Evolutionary conservation across 257 asterid species (phyloP), one percentile per base, ranked within the genome.

Genomic region (Ocimum tenuiflorum): DNA sequence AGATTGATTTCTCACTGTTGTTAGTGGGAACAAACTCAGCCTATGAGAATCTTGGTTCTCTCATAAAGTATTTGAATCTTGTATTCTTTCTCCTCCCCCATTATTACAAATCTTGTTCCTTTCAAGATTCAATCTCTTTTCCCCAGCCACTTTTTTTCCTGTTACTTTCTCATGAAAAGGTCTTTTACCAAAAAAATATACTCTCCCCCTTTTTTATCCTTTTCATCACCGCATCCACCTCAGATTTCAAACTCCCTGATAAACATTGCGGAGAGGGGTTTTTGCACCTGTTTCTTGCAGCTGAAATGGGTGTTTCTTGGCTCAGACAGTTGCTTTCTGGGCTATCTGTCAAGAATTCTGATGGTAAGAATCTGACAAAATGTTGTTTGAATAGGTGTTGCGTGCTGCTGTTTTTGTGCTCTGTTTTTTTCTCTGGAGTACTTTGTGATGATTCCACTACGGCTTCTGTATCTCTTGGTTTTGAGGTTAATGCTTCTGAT

Each of bases 381-480:
- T 52, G 68, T 42, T 60, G 20, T 71, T 49, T 63, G 52, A 60
- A 51, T 23, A 64, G 67, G 63, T 55, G 69, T n/a, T 20, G 41
- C 52, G 17, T 75, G 48, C 45, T 79, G 2, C 58, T 79, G 50
- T 63, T 78, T 59, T 46, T 77, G 12, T 67, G 65, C 67, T 78
- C 42, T 65, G 48, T 62, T 65, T 61, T 63, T n/a, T 27, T 27
- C 31, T 61, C 63, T 76, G 71, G 63, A 46, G 84, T 78, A 1
- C 60, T 55, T 58, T 85, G 79, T 80, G 79, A 69, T 78, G 78
- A 65, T 69, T 74, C 49, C 15, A 31, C 75, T 35, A 58, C 73
- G 75, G 79, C 72, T 20, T 75, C 90, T 7, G 82, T 79, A 29
- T 85, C 88, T 70, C 75, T 80, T 53, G 92, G 92, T 48, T 85